Evolutionary conservation across 805 yeast genomes (phyloP), one percentile per base, ranked within the genome.

Genomic region (Kodamaea sagamina): DNA sequence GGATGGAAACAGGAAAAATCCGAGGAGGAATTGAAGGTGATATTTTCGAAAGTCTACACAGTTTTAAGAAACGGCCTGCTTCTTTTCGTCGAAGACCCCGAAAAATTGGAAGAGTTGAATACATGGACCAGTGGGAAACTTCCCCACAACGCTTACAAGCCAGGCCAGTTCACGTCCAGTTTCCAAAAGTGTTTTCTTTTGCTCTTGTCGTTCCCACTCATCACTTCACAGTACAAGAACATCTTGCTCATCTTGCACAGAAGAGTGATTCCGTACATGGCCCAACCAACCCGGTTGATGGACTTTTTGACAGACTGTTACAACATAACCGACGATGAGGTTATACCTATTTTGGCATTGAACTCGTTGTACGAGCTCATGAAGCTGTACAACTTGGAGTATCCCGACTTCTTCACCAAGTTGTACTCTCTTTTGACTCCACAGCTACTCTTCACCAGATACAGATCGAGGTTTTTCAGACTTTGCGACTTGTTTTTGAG

Each of bases 221-320:
- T 79, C 9, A 61, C 74, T 1, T 46, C 58, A 2, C 95, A 88
- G 59, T 84, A 85, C 62, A 88, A 87, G 61, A 68, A 83, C 1
- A 72, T 84, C 4, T 68, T 92, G 44, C 65, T 79, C 4, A 74
- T 89, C 2, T 60, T 93, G 52, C 97, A 93, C 62, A 89, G 88
- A 59, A 71, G 95, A 48, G 75, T 93, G 32, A 83, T 92, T 27
- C 97, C 97, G 28, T 78, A 75, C 57, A 77, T 89, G 74, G 74
- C 78, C 35, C 82, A 81, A 50, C 96, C 98, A 5, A 85, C 87
- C 32, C 74, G 78, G 47, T 67, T 93, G 36, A 90, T 93, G 97
- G 99, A 92, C 67, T 93, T 92, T 60, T 71, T 92, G 47, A 89
- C 97, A 0, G 95, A 87, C 47, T 83, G 95, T 2, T 90, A 89